Evolutionary conservation across 1,284 basidiomycete genomes (phyloP).

Genomic region (Sporisorium reilianum): DNA sequence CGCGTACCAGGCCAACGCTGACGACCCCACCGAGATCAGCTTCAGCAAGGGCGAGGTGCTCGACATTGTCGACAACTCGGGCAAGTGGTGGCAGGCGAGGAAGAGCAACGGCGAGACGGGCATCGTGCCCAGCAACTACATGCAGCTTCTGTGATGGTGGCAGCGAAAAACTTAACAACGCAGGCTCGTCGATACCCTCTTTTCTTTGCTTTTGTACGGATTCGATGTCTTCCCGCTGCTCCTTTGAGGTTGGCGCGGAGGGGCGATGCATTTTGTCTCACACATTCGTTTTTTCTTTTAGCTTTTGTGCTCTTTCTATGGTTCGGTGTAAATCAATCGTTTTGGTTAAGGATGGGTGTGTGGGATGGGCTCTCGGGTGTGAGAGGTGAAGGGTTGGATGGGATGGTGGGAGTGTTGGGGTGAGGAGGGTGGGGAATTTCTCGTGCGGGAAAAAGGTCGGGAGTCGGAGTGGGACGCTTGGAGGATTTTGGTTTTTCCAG

Average conservation of each 20-base stretch:
- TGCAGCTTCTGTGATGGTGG: conserved; percentile 63
- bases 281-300: too few species aligned
- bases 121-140: conserved; percentile 72
- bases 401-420: background rate
- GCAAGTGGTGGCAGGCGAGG: conserved; percentile 83
- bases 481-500: background rate
- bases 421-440: background rate
- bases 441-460: conserved; percentile 15
- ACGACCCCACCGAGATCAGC: conserved; percentile 96
- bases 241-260: too few species aligned
- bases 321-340: too few species aligned
- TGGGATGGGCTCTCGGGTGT: too few species aligned
- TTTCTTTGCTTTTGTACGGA: background rate
- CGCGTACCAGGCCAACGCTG: conserved; percentile 87
- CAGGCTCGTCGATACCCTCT: conserved; percentile 16
- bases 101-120: conserved; percentile 84
- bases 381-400: too few species aligned
- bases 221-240: background rate
- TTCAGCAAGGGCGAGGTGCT: conserved; percentile 93
- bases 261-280: too few species aligned
- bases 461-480: background rate
- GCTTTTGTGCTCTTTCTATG: too few species aligned
- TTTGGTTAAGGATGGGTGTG: too few species aligned
- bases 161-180: conserved; percentile 7
- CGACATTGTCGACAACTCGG: conserved; percentile 90